Conservation (phyloP, 2,329 filamentous ascomycete species). For the Alternaria metachromatica region DNA sequence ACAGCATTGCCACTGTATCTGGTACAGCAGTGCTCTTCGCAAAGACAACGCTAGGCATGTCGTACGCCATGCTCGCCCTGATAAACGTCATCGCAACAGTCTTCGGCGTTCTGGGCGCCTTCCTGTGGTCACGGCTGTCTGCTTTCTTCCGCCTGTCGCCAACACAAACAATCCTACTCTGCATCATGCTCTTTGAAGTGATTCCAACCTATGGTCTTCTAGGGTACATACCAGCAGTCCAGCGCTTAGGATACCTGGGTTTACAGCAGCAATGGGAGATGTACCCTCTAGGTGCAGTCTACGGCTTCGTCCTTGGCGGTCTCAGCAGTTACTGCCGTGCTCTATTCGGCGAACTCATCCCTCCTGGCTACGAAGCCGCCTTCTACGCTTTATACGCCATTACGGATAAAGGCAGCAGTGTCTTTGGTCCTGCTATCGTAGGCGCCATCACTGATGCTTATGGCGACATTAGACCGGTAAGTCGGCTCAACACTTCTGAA, state of each 20-base stretch:
- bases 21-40: constrained; percentile 95
- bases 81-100: constrained; percentile 93
- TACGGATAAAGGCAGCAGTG: constrained; percentile 92
- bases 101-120: constrained; percentile 84
- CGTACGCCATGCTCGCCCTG: constrained; percentile 82
- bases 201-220: constrained; percentile 91
- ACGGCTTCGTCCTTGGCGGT: constrained; percentile 93
- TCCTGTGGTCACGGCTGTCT: constrained; percentile 85
- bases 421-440: constrained; percentile 94
- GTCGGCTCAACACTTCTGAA: background rate
- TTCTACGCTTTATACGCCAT: constrained; percentile 98
- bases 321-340: constrained; percentile 90
- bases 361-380: constrained; percentile 90
- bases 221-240: constrained; percentile 83
- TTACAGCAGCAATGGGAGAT: constrained; percentile 97
- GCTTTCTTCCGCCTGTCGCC: constrained; percentile 72
- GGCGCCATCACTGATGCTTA: constrained; percentile 83
- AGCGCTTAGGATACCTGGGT: constrained; percentile 76
- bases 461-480: constrained; percentile 57
- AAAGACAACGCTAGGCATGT: constrained; percentile 91
- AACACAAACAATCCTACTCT: constrained; percentile 89
- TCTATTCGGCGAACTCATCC: constrained; percentile 91
- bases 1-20: constrained; percentile 92
- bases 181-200: constrained; percentile 86
- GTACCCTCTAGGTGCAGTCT: constrained; percentile 89